These are phyloP conservation scores for Pseudocohnilembus persalinus DNA, from an alignment of 169 alveolate genomes.

Conservation along the genomic window DNA sequence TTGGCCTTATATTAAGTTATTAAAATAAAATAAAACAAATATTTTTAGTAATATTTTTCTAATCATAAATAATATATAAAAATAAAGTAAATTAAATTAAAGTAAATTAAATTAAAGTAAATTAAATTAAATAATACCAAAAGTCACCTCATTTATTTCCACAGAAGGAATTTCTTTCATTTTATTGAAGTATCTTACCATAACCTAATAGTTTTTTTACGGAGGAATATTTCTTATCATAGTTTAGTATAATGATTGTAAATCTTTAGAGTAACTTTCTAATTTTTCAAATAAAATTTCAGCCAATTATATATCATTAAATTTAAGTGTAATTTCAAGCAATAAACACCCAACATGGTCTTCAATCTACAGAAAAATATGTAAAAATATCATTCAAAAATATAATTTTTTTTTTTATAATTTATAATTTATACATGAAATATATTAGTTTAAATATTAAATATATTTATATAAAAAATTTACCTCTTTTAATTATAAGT, in stretches of 20 bases:
- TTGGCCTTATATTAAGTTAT: constrained; percentile 52
- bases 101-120: background rate
- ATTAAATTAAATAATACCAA: background rate
- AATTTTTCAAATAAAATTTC: background rate
- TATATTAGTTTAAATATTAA: background rate
- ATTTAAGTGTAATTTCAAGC: background rate
- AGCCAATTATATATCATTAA: background rate
- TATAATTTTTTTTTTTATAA: no score
- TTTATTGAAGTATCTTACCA: background rate
- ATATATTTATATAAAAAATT: no score
- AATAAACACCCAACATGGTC: background rate
- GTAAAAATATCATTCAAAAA: no score
- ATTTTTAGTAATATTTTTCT: no score
- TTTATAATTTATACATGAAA: background rate
- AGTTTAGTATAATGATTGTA: background rate
- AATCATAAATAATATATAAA: no score
- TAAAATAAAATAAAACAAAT: no score
- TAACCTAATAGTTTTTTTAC: background rate
- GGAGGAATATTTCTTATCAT: background rate
- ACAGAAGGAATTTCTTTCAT: background rate
- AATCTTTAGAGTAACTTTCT: background rate
- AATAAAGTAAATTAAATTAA: no score
- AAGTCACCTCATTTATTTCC: background rate
- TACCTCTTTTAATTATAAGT: background rate
- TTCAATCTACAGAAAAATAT: background rate